These are phyloP conservation scores for Mycena albidolilacea DNA, from an alignment of 768 basidiomycete species.

Conservation along the genomic window DNA sequence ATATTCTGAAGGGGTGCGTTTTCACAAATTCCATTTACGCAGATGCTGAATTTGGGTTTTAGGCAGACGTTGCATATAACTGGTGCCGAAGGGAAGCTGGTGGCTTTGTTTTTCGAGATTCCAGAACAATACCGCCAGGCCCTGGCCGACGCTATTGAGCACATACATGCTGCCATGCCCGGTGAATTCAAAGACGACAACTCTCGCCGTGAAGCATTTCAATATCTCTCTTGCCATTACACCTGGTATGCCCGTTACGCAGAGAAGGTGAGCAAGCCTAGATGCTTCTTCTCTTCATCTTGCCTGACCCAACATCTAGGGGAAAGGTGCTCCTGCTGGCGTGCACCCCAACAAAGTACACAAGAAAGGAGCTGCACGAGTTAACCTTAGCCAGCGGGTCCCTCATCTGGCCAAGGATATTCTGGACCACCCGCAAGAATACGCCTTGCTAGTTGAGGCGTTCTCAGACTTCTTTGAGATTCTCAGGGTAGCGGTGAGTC, in stretches of 20 bases:
- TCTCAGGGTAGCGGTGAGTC: neutral
- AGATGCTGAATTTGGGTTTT: neutral
- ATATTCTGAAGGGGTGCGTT: neutral
- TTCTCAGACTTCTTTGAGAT: neutral
- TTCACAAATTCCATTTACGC: neutral
- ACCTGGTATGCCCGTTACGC: neutral
- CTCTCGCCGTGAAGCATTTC: neutral
- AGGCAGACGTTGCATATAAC: neutral
- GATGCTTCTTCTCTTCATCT: no score
- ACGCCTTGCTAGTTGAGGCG: neutral
- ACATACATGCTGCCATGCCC: neutral
- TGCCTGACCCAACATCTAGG: neutral
- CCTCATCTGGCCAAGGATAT: neutral
- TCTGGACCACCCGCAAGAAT: neutral
- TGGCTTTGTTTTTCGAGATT: neutral
- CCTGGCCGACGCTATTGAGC: neutral
- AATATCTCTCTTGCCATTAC: neutral
- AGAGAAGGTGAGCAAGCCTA: neutral
- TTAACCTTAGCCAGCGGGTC: neutral
- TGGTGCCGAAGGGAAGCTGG: neutral
- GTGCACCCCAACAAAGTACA: neutral
- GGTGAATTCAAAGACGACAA: neutral
- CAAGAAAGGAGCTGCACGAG: neutral
- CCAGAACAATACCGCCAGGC: neutral
- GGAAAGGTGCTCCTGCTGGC: neutral